Conservation (phyloP, 2,329 filamentous ascomycete species). For the Metarhizium brunneum region DNA sequence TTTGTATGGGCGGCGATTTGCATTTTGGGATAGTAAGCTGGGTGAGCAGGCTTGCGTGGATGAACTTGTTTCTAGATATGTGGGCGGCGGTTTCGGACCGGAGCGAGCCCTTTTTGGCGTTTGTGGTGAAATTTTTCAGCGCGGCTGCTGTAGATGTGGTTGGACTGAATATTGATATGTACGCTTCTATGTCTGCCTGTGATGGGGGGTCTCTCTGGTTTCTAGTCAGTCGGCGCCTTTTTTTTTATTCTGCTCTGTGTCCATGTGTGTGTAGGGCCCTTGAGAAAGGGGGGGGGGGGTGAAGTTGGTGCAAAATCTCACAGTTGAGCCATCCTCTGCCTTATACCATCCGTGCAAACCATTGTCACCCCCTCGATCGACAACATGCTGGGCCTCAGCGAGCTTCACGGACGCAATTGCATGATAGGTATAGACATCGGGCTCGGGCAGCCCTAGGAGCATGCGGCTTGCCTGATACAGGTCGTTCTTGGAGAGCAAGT, state of each 20-base stretch:
- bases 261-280: too few species aligned
- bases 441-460: conserved; percentile 33
- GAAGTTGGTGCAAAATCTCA: conserved; percentile 12
- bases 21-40: conserved; percentile 35
- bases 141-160: conserved; percentile 50
- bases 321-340: conserved; percentile 22
- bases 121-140: conserved; percentile 52
- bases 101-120: conserved; percentile 54
- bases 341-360: conserved; percentile 42
- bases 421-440: conserved; percentile 41
- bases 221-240: background rate
- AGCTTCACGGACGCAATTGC: conserved; percentile 40
- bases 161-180: conserved; percentile 57
- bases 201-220: conserved; percentile 37
- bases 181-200: conserved; percentile 52
- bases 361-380: conserved; percentile 33
- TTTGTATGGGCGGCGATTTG: conserved; percentile 36
- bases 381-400: conserved; percentile 36
- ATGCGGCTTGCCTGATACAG: conserved; percentile 33
- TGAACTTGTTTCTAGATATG: conserved; percentile 41
- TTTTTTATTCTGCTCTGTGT: background rate
- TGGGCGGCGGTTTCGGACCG: conserved; percentile 46
- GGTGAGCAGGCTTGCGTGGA: conserved; percentile 32
- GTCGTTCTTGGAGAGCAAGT: conserved; percentile 33
- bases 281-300: background rate